Conservation (phyloP, 768 basidiomycete genomes). For the Mycena vitilis region DNA sequence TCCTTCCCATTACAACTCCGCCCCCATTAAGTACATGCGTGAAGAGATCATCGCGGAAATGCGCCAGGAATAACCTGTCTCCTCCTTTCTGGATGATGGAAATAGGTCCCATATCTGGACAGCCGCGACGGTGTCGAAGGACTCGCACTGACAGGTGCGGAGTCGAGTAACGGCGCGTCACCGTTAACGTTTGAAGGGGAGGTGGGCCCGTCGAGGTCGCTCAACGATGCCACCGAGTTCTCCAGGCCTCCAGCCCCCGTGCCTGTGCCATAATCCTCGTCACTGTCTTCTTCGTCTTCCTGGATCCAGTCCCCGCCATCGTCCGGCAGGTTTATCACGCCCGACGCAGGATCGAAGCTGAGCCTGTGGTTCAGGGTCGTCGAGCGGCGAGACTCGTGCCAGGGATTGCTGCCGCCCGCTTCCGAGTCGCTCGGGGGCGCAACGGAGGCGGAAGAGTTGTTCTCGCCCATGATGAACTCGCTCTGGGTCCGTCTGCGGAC, state of each 20-base stretch:
- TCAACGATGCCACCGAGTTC: slow-evolving; percentile 41
- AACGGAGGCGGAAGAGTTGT: slow-evolving; percentile 35
- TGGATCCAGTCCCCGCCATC: slow-evolving; percentile 67
- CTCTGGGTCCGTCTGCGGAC: slow-evolving; percentile 51
- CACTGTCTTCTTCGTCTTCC: slow-evolving; percentile 62
- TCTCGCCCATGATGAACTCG: slow-evolving; percentile 36
- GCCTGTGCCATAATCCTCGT: slow-evolving; percentile 58
- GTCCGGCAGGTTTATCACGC: slow-evolving; percentile 90
- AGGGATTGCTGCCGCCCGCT: slow-evolving; percentile 60
- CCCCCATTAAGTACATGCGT: slow-evolving; percentile 17
- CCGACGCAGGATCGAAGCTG: slow-evolving; percentile 88
- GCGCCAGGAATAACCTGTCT: slow-evolving; percentile 70
- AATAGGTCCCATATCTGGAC: slow-evolving; percentile 82
- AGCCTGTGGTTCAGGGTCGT: slow-evolving; percentile 66
- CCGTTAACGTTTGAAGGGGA: slow-evolving; percentile 31
- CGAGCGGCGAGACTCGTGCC: slow-evolving; percentile 65
- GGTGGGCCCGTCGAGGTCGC: slow-evolving; percentile 34
- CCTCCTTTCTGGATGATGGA: slow-evolving; percentile 85
- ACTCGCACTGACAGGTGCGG: slow-evolving; percentile 31
- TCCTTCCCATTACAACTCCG: background rate
- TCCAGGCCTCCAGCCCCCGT: slow-evolving; percentile 44
- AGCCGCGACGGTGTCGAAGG: slow-evolving; percentile 51
- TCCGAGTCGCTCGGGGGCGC: slow-evolving; percentile 41
- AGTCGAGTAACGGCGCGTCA: slow-evolving; percentile 37
- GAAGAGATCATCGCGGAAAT: slow-evolving; percentile 52